Base-by-base conservation (phyloP, 108 stramenopile species). In the Cyclotella choctawhatcheeana region DNA sequence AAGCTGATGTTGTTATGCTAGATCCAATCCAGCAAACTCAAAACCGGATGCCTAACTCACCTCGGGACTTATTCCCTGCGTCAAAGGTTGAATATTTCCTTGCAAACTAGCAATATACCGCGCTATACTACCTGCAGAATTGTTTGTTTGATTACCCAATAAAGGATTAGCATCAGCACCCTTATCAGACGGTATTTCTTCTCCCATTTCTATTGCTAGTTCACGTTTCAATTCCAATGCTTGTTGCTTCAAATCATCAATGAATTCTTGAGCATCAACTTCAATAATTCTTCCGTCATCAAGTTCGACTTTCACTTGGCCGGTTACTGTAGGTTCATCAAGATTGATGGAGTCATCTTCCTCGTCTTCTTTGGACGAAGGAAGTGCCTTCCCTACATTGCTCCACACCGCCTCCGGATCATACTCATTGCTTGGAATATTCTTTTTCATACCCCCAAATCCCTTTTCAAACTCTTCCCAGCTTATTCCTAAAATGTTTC, bases 391-490 rank as follows among this genome's bases (percentile, higher is more conserved):
- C 12, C 52, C 44, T 48, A n/a, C 50, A 8, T 58, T 54, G 27
- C 54, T 65, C 24, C 22, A 24, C 14, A 8, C 16, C 14, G 67
- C 0, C 17, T 54, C 74, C 63, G 59, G 29, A 64, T 81, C 60
- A 44, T 59, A 21, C 35, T 63, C 69, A 5, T 60, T 33, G 44
- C 31, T 55, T 43, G 45, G 37, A 40, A 37, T 58, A 60, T 32
- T 33, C 53, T 61, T 50, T 24, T 72, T 76, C 48, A 85, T 78
- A 0, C 67, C 79, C 1, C 91, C 94, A 44, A 96, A 76, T 24
- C 93, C 93, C 52, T 52, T 64, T 69, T 93, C 87, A 64, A 96
- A 96, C 55, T 96, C 93, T 33, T 87, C 86, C 95, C 95, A 96
- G 59, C 59, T 60, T 24, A 40, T 40, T 35, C 21, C 12, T 44